These are phyloP conservation scores for Dactylonectria estremocensis DNA, from an alignment of 2,329 filamentous ascomycete genomes.

Conservation along the genomic window DNA sequence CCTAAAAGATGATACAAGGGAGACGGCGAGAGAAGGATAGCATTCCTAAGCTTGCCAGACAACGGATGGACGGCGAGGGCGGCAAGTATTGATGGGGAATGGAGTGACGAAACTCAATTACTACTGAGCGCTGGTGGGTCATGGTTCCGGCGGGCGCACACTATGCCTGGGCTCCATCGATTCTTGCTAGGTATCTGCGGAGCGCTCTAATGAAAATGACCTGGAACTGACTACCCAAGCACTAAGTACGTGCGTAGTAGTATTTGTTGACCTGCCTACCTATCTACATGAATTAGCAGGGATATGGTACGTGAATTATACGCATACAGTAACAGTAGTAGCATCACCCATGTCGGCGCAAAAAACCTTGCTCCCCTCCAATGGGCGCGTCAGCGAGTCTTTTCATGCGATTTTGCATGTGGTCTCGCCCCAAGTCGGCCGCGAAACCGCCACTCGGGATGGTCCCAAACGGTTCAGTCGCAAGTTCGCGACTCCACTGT, in stretches of 20 bases:
- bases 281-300: too few species aligned
- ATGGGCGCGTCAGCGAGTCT: conserved; percentile 15
- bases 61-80: conserved; percentile 33
- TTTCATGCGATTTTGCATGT: conserved; percentile 28
- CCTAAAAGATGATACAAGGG: conserved; percentile 8
- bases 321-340: background rate
- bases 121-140: conserved; percentile 44
- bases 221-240: background rate
- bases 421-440: conserved; percentile 15
- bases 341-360: conserved; percentile 1
- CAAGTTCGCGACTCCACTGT: conserved; percentile 26
- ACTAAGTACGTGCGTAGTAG: conserved; percentile 10
- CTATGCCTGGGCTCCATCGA: conserved; percentile 35
- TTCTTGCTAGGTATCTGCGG: conserved; percentile 15
- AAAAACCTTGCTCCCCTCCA: conserved; percentile 1
- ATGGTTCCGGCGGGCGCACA: conserved; percentile 41
- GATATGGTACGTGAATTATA: too few species aligned
- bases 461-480: conserved; percentile 1
- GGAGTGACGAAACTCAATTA: conserved; percentile 48
- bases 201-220: background rate
- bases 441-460: conserved; percentile 29
- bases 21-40: conserved; percentile 25
- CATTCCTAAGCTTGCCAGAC: conserved; percentile 41
- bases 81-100: conserved; percentile 41
- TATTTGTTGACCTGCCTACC: background rate